phyloP scores from a whole-genome alignment of 2,329 filamentous ascomycete species.

The Ophiobolus disseminans region DNA sequence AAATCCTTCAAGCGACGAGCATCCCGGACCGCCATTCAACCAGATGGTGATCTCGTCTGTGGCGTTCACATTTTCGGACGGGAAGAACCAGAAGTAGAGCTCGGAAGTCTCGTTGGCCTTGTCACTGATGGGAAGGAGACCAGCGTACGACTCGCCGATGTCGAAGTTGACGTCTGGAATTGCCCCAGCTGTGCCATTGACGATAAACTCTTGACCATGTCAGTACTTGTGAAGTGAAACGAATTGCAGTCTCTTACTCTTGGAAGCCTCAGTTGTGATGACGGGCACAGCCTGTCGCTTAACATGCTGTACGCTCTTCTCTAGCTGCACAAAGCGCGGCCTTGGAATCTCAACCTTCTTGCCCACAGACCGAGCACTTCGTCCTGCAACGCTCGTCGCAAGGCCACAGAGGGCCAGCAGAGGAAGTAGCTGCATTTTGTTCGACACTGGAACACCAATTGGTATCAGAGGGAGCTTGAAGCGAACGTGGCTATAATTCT shows the following conservation, averaged over 20 bases:
- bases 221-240: not conserved
- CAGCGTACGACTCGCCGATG: slow-evolving; percentile 54
- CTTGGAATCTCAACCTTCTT: slow-evolving; percentile 38
- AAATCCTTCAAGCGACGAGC: slow-evolving; percentile 56
- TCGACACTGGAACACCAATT: not conserved
- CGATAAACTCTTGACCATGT: slow-evolving; percentile 39
- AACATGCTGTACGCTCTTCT: slow-evolving; percentile 21
- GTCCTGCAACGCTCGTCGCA: slow-evolving; percentile 33
- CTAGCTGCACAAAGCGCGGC: slow-evolving; percentile 32
- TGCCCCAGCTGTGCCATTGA: slow-evolving; percentile 46
- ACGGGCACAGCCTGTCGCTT: slow-evolving; percentile 37
- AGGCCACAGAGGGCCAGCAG: slow-evolving; percentile 39
- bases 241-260: slow-evolving; percentile 12
- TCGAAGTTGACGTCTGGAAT: slow-evolving; percentile 59
- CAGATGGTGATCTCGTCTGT: slow-evolving; percentile 60
- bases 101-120: slow-evolving; percentile 54
- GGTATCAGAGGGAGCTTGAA: not conserved
- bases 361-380: slow-evolving; percentile 37
- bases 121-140: slow-evolving; percentile 61
- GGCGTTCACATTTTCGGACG: slow-evolving; percentile 57
- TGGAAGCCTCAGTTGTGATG: slow-evolving; percentile 50
- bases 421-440: slow-evolving; percentile 43
- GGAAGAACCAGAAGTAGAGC: slow-evolving; percentile 65
- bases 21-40: slow-evolving; percentile 53
- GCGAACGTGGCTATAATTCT: not conserved